Evolutionary conservation across 1,139 yeast genomes (phyloP), one percentile per base, ranked within the genome.

Genomic region (Yamadazyma membranifaciens): DNA sequence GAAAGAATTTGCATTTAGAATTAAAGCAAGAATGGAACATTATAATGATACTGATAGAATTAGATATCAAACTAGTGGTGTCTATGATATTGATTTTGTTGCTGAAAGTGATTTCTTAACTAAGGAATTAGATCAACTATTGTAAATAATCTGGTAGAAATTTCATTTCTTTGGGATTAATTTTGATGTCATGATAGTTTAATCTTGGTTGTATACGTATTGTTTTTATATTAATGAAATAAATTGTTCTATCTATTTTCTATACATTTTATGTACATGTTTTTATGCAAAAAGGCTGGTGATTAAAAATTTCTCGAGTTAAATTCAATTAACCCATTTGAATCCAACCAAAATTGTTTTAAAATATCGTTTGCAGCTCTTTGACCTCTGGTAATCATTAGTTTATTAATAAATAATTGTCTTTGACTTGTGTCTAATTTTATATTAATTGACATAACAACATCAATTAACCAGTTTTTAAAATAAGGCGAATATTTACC

Each of bases 21-120:
- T 89, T 38, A 80, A 84, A 55, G 97, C 96, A 7, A 80, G 83
- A 59, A 86, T 81, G 57, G 98, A 92, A 55, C 78, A 78, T 46
- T 92, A 85, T 61, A 85, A 89, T 54, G 96, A 91, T 42, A 80
- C 76, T 39, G 75, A 78, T 33, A 78, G 95, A 58, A 81, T 87
- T 16, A 79, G 96, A 59, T 87, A 84, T 61, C 83, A 83, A 45
- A 84, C 80, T 3, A 67, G 78, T 35, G 73, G 75, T 24, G 55
- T 86, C 26, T 69, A 69, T 38, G 75, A 74, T 26, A 57, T 88
- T 41, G 81, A 86, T 55, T 85, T 63, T 56, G 68, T 65, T 42
- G 71, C 73, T 28, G 96, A 88, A 59, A 71, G 83, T 41, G 83
- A 78, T 38, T 73, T 63, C 38, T 72, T 89, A 55, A 72, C 73